A percentile compares a stretch with the other conserved stretches of the same genome.
Conservation (phyloP, 495 filamentous ascomycete species). For the Aspergillus biplanus region DNA sequence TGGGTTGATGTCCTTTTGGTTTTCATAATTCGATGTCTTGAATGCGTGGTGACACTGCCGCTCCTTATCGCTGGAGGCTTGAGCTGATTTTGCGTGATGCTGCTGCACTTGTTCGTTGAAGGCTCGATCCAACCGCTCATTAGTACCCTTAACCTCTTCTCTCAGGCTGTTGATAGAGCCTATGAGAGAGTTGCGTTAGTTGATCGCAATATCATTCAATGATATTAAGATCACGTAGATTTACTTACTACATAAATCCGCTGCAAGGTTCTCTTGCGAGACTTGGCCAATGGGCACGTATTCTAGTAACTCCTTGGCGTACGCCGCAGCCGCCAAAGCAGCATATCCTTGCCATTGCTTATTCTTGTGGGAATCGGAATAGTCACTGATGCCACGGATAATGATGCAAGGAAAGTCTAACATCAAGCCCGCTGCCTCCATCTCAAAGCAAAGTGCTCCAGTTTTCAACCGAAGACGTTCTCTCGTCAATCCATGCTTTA, state of each 20-base stretch:
- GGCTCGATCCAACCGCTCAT: slow-evolving; percentile 31
- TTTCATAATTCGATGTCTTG: neutral
- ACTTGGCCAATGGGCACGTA: slow-evolving; percentile 10
- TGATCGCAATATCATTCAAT: too few relatives aligned
- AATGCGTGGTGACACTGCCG: neutral
- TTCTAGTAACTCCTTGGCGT: slow-evolving; percentile 33
- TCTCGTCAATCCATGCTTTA: neutral
- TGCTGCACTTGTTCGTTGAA: slow-evolving; percentile 22
- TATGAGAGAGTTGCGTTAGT: too few relatives aligned
- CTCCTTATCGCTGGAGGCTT: slow-evolving; percentile 7
- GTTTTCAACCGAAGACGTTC: neutral
- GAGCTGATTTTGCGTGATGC: slow-evolving; percentile 26
- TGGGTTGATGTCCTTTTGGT: neutral
- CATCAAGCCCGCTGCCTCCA: slow-evolving; percentile 9
- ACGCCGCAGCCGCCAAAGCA: slow-evolving; percentile 33
- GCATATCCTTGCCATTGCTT: slow-evolving; percentile 5
- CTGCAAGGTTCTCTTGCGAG: neutral
- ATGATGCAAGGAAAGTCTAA: slow-evolving; percentile 3
- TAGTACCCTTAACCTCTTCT: slow-evolving; percentile 23
- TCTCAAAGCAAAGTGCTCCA: slow-evolving; percentile 3
- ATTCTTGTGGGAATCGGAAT: neutral
- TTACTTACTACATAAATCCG: neutral
- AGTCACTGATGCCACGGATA: slow-evolving; percentile 7
- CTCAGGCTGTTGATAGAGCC: neutral
- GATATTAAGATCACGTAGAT: neutral